phyloP scores from a whole-genome alignment of 75 land plant species.

The Adiantum capillusveneris region DNA sequence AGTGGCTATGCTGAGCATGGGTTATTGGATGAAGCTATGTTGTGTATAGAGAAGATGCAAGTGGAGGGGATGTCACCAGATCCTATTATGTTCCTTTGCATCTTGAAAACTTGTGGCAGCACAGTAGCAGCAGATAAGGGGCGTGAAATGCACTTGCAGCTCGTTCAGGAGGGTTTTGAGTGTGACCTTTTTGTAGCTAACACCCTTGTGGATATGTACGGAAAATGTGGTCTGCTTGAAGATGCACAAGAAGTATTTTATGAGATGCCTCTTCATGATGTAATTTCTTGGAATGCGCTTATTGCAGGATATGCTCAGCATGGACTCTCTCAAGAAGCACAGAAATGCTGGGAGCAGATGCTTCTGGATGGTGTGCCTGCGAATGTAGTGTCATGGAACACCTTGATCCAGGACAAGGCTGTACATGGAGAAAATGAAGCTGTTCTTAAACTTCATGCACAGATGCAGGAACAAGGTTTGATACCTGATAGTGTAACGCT shows the following conservation, averaged over 20 bases:
- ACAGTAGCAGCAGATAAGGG: slow-evolving; percentile 7
- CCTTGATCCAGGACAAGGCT: slow-evolving; percentile 36
- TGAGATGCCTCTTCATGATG: slow-evolving; percentile 27
- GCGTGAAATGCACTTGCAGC: slow-evolving; percentile 24
- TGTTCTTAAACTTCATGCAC: slow-evolving; percentile 17
- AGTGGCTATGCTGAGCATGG: slow-evolving; percentile 7
- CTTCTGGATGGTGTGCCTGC: background rate
- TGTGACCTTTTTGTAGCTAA: slow-evolving; percentile 23
- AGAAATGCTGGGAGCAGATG: background rate
- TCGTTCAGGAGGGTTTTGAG: slow-evolving; percentile 20
- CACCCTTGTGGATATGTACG: slow-evolving; percentile 36
- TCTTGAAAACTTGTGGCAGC: slow-evolving; percentile 1
- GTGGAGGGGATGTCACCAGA: background rate
- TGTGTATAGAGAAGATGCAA: background rate
- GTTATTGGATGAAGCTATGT: background rate
- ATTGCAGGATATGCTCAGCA: slow-evolving; percentile 33
- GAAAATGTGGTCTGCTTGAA: slow-evolving; percentile 23
- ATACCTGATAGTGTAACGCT: slow-evolving; percentile 24
- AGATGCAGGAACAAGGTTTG: slow-evolving; percentile 37
- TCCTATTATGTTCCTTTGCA: background rate
- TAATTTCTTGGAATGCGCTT: slow-evolving; percentile 54
- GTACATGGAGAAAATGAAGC: slow-evolving; percentile 30
- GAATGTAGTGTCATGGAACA: slow-evolving; percentile 27
- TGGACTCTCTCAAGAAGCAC: background rate
- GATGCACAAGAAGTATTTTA: slow-evolving; percentile 39